Evolutionary conservation across 495 filamentous ascomycete species (phyloP), one percentile per base, ranked within the genome.

Genomic region (Diplogelasinospora grovesii): DNA sequence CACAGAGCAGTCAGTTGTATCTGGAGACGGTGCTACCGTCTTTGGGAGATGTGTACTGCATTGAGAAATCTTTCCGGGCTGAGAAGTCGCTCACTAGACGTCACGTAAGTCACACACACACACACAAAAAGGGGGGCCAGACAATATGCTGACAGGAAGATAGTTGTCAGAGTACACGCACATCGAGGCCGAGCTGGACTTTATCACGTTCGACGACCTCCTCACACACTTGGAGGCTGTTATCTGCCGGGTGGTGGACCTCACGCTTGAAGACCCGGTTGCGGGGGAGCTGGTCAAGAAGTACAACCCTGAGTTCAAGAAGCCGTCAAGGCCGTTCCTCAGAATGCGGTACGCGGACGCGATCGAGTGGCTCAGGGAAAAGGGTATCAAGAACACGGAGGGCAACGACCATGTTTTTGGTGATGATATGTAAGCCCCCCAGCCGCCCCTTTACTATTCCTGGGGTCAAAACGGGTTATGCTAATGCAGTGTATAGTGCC

Each of bases 11-110:
- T 7, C 92, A 99, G 68, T 78, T 99, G 18, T 99, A 99, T 63
- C 85, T 99, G 41, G 92, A 99, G 69, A 97, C 93, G 21, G 89
- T 84, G 43, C 70, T 99, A 10, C 87, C 88, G 11, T 86, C 83
- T 16, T 70, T 96, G 43, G 92, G 92, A 42, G 84, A 96, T 53
- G 89, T 95, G 44, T 99, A 87, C 75, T 96, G 90, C 62, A 86
- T 99, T 46, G 90, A 94, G 68, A 92, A 94, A 52, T 97, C 92
- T 8, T 99, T 97, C 81, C 90, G 92, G 36, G 92, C 92, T 18
- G 92, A 99, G 64, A 95, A 95, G 64, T 90, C 84, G 3, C 71
- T 95, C 14, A 99, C 92, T 38, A 83, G 92, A 28, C 87, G 92
- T 50, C 92, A 99, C 61, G 65, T 98, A 50, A 87, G 86, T 25